Percentiles rank a stretch among this genome's conserved stretches.
Evolutionary conservation across 768 basidiomycete species (phyloP).

Genomic region (Solioccasus polychromus): DNA sequence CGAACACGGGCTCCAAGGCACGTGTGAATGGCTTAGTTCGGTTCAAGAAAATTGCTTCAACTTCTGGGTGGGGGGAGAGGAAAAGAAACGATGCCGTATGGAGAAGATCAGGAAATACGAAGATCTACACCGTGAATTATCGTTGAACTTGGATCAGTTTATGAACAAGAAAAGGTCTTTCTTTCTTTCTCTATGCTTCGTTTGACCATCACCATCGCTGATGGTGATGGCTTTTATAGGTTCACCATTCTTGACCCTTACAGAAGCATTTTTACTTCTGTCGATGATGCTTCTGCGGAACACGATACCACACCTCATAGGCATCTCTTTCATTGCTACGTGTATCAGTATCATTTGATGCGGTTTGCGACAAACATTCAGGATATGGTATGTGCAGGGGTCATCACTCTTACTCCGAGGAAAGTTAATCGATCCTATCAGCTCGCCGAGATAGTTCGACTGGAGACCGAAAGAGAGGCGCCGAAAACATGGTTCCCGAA

Average conservation of each 20-base stretch:
- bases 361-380: slow-evolving; percentile 33
- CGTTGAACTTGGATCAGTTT: slow-evolving; percentile 43
- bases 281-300: slow-evolving; percentile 24
- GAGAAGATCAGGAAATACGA: slow-evolving; percentile 38
- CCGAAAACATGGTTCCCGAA: slow-evolving; percentile 59
- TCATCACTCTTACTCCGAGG: background rate
- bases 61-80: slow-evolving; percentile 35
- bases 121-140: slow-evolving; percentile 36
- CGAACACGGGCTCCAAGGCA: slow-evolving; percentile 36
- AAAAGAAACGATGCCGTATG: slow-evolving; percentile 30
- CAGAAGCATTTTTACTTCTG: slow-evolving; percentile 44
- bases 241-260: slow-evolving; percentile 59
- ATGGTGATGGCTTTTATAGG: slow-evolving; percentile 33
- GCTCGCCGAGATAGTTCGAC: slow-evolving; percentile 53
- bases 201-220: background rate
- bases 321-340: slow-evolving; percentile 70
- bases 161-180: slow-evolving; percentile 48
- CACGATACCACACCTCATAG: slow-evolving; percentile 58
- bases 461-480: slow-evolving; percentile 48
- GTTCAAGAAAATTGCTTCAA: slow-evolving; percentile 36
- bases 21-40: slow-evolving; percentile 50
- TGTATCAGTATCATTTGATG: slow-evolving; percentile 60
- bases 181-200: background rate
- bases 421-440: slow-evolving; percentile 23
- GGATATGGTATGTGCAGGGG: slow-evolving; percentile 32